These are phyloP conservation scores for Echinosophora koreensis DNA, from an alignment of 306 rosid species.

Conservation along the genomic window DNA sequence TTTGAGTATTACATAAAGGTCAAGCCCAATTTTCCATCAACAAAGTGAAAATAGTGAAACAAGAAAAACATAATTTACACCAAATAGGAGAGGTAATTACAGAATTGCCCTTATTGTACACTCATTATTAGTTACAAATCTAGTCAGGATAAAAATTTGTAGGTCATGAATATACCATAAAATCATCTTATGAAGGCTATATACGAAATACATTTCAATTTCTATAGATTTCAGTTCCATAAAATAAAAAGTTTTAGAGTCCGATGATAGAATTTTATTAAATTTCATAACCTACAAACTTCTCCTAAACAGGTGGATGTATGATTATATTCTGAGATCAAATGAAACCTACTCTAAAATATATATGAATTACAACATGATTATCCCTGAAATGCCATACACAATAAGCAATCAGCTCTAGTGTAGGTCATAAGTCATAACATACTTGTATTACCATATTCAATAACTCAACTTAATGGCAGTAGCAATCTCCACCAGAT, in stretches of 20 bases:
- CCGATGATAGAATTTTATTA: slow-evolving; percentile 6
- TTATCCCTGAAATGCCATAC: slow-evolving; percentile 35
- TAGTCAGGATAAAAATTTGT: slow-evolving; percentile 1
- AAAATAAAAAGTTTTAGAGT: slow-evolving; percentile 25
- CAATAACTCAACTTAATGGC: background rate
- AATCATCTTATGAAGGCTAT: slow-evolving; percentile 12
- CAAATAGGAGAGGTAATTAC: slow-evolving; percentile 15
- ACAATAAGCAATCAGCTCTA: slow-evolving; percentile 36
- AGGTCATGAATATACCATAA: slow-evolving; percentile 29
- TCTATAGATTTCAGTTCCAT: slow-evolving; percentile 33
- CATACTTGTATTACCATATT: background rate
- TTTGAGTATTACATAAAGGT: slow-evolving; percentile 29
- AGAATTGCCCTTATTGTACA: slow-evolving; percentile 10
- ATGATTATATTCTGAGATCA: slow-evolving; percentile 23
- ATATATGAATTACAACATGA: slow-evolving; percentile 17
- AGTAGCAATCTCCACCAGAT: background rate
- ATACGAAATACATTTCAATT: slow-evolving; percentile 9
- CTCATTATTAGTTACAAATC: slow-evolving; percentile 16
- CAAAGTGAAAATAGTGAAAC: slow-evolving; percentile 21
- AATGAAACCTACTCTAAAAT: slow-evolving; percentile 14
- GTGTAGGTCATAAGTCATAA: background rate
- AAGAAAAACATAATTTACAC: slow-evolving; percentile 17
- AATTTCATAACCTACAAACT: background rate
- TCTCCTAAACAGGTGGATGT: background rate
- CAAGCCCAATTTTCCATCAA: slow-evolving; percentile 37